Conservation (phyloP, 2,329 filamentous ascomycete species). For the Aureobasidium sp. region DNA sequence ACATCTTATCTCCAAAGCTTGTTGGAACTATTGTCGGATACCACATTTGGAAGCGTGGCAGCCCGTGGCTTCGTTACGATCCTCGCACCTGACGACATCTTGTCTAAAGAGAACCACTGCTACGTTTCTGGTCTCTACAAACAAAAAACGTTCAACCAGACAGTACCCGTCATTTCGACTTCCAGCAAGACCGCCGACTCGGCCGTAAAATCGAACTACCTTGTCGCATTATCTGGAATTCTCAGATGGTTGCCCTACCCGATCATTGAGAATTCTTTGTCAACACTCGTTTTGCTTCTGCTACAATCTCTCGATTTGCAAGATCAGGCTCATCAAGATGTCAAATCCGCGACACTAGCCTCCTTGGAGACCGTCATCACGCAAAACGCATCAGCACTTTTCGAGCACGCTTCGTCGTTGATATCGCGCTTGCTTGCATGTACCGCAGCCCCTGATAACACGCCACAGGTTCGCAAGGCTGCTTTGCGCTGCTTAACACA, state of each 20-base stretch:
- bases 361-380: slow-evolving; percentile 50
- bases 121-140: slow-evolving; percentile 53
- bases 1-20: slow-evolving; percentile 35
- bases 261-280: slow-evolving; percentile 51
- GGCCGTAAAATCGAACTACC: slow-evolving; percentile 49
- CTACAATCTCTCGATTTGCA: slow-evolving; percentile 51
- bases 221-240: slow-evolving; percentile 55
- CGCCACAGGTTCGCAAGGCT: slow-evolving; percentile 36
- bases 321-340: slow-evolving; percentile 35
- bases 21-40: slow-evolving; percentile 41
- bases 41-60: slow-evolving; percentile 37
- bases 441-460: slow-evolving; percentile 20
- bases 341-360: slow-evolving; percentile 52
- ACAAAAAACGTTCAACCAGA: slow-evolving; percentile 53
- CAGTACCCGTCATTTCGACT: slow-evolving; percentile 47
- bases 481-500: slow-evolving; percentile 40
- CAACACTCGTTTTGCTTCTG: slow-evolving; percentile 49
- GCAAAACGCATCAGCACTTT: slow-evolving; percentile 45
- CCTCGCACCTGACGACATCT: slow-evolving; percentile 51
- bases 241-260: slow-evolving; percentile 51
- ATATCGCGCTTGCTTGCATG: slow-evolving; percentile 43
- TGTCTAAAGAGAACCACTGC: slow-evolving; percentile 53
- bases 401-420: slow-evolving; percentile 49
- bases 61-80: slow-evolving; percentile 52
- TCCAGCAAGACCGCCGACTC: slow-evolving; percentile 39